Conservation (phyloP, 805 yeast species). For the Blastobotrys parvus region DNA sequence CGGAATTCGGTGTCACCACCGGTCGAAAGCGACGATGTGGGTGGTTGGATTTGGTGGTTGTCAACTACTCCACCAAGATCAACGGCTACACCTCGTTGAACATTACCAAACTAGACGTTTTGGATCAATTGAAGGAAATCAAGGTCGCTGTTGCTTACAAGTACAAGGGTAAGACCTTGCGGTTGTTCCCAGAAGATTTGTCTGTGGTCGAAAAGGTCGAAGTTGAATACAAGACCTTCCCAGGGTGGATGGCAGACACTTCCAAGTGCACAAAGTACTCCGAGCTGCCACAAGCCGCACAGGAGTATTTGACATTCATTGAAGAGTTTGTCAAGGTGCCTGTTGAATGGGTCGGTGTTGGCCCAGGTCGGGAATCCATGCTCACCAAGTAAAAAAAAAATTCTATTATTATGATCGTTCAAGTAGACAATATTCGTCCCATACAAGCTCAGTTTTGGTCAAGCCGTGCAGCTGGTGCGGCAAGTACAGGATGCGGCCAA, state of each 20-base stretch:
- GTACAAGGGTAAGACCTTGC: slow-evolving; percentile 64
- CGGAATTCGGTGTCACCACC: slow-evolving; percentile 95
- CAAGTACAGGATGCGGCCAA: slow-evolving; percentile 22
- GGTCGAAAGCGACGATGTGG: slow-evolving; percentile 99
- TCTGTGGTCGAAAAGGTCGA: slow-evolving; percentile 77
- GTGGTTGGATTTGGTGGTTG: slow-evolving; percentile 94
- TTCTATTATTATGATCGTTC: slow-evolving; percentile 8
- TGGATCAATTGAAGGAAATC: slow-evolving; percentile 83
- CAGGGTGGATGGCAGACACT: slow-evolving; percentile 90
- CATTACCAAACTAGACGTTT: slow-evolving; percentile 91
- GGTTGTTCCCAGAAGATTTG: slow-evolving; percentile 90
- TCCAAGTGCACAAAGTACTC: slow-evolving; percentile 59
- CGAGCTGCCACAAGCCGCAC: slow-evolving; percentile 82
- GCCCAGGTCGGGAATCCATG: slow-evolving; percentile 95
- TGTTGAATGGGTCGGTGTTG: slow-evolving; percentile 96
- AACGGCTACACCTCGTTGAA: slow-evolving; percentile 93
- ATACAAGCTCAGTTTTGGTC: slow-evolving; percentile 14
- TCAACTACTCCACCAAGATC: slow-evolving; percentile 82
- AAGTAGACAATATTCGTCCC: slow-evolving; percentile 24
- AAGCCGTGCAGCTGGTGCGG: slow-evolving; percentile 14
- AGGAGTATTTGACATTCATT: slow-evolving; percentile 73
- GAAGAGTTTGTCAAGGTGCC: slow-evolving; percentile 81
- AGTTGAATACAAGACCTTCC: slow-evolving; percentile 82
- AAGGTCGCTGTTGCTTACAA: slow-evolving; percentile 80
- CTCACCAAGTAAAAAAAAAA: slow-evolving; percentile 34